Evolutionary conservation across 2,329 filamentous ascomycete genomes (phyloP).

Genomic region (Alternaria hordeiaustralica): DNA sequence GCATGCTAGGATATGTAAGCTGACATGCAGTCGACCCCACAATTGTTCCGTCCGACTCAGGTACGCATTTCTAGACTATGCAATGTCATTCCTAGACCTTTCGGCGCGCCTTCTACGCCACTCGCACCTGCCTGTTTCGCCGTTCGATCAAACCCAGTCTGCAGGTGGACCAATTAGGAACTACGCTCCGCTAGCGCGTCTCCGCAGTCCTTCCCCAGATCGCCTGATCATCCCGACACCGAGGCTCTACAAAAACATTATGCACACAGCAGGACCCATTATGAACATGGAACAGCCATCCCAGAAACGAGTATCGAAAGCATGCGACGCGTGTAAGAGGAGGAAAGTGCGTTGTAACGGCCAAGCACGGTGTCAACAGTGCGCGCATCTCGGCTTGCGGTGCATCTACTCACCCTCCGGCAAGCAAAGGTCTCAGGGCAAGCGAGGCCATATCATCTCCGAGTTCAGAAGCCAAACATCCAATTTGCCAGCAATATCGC

Average conservation of each 20-base stretch:
- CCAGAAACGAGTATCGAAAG: constrained; percentile 47
- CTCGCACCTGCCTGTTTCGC: constrained; percentile 10
- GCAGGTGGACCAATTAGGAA: constrained; percentile 9
- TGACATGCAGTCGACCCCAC: not conserved
- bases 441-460: constrained; percentile 51
- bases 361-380: constrained; percentile 51
- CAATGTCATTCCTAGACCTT: not conserved
- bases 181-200: constrained; percentile 16
- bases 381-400: constrained; percentile 50
- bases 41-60: constrained; percentile 1
- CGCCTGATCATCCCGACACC: constrained; percentile 14
- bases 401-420: constrained; percentile 54
- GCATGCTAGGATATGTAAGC: not conserved
- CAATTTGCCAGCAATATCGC: constrained; percentile 21
- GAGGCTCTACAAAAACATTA: constrained; percentile 14
- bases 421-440: constrained; percentile 48
- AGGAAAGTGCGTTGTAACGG: constrained; percentile 58
- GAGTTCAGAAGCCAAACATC: constrained; percentile 48
- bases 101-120: constrained; percentile 5
- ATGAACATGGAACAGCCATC: constrained; percentile 30
- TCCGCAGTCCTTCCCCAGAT: constrained; percentile 22
- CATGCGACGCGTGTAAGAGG: constrained; percentile 56
- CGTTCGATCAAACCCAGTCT: not conserved
- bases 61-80: constrained; percentile 6
- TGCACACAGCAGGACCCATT: constrained; percentile 28